Conservation (phyloP, 495 filamentous ascomycete genomes). For the Penicillium longicatenatum region DNA sequence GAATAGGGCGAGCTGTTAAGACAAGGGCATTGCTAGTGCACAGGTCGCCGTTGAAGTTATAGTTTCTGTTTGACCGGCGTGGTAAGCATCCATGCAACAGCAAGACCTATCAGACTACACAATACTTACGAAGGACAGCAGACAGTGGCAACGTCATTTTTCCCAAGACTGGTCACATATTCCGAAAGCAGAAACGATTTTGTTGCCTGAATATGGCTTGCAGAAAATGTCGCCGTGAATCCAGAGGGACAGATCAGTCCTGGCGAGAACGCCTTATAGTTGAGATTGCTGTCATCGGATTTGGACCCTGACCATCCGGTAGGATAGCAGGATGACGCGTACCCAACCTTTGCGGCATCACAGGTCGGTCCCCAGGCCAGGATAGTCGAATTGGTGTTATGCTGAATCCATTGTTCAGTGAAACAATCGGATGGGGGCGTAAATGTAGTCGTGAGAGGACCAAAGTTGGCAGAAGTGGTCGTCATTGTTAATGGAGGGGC, state of each 20-base stretch:
- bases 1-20: not conserved
- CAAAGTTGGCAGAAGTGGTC: conserved; percentile 13
- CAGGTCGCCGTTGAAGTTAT: conserved; percentile 5
- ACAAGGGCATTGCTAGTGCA: conserved; percentile 7
- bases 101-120: too few species aligned
- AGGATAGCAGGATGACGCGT: conserved; percentile 12
- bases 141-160: conserved; percentile 10
- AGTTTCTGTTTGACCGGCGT: conserved; percentile 3
- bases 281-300: conserved; percentile 1
- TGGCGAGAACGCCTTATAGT: conserved; percentile 16
- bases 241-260: conserved; percentile 11
- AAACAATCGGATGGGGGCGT: conserved; percentile 5
- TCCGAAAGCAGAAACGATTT: conserved; percentile 4
- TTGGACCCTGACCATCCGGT: conserved; percentile 10
- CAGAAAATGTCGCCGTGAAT: conserved; percentile 3
- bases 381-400: not conserved
- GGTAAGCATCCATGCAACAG: too few species aligned
- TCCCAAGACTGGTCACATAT: conserved; percentile 8
- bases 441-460: conserved; percentile 15
- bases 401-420: conserved; percentile 13
- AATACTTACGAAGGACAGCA: conserved; percentile 18
- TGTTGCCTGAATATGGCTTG: conserved; percentile 3
- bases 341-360: conserved; percentile 5
- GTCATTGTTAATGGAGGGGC: conserved; percentile 1
- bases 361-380: conserved; percentile 15